These are phyloP conservation scores for Lactarius trivialis DNA, from an alignment of 768 basidiomycete genomes.

Conservation along the genomic window DNA sequence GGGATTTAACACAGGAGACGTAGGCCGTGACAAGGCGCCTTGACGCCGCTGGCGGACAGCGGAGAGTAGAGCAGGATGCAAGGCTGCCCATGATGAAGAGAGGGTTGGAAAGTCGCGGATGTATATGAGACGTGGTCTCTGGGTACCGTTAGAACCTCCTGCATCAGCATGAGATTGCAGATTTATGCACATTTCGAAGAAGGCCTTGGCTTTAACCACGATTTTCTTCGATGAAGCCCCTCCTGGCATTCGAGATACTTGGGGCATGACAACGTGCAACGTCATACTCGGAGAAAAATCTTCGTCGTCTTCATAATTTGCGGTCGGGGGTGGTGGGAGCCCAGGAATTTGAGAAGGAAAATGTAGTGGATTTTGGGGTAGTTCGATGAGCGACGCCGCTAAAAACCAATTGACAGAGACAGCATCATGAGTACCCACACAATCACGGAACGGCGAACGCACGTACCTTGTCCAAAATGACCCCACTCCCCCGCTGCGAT, in stretches of 20 bases:
- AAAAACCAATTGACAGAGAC: not conserved
- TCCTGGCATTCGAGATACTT: constrained; percentile 24
- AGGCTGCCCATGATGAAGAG: constrained; percentile 59
- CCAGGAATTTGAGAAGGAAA: constrained; percentile 35
- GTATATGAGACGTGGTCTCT: constrained; percentile 69
- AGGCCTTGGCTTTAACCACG: constrained; percentile 46
- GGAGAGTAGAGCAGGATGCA: constrained; percentile 76
- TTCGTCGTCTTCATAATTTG: constrained; percentile 38
- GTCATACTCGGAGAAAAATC: too few relatives aligned
- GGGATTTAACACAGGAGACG: constrained; percentile 58
- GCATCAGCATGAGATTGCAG: constrained; percentile 32
- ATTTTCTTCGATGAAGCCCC: constrained; percentile 6
- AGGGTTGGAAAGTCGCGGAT: constrained; percentile 78
- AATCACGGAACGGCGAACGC: not conserved
- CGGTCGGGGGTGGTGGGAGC: constrained; percentile 28
- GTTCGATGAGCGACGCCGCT: constrained; percentile 65
- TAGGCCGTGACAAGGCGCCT: constrained; percentile 52
- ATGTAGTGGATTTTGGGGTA: constrained; percentile 74
- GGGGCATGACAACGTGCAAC: constrained; percentile 38
- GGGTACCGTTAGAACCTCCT: constrained; percentile 17
- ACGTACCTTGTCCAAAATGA: constrained; percentile 67
- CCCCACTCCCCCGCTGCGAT: constrained; percentile 88
- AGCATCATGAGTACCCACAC: not conserved
- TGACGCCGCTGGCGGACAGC: constrained; percentile 73
- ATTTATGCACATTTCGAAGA: constrained; percentile 77